phyloP scores from a whole-genome alignment of 352 stramenopile genomes.

The Globisporangium splendens region DNA sequence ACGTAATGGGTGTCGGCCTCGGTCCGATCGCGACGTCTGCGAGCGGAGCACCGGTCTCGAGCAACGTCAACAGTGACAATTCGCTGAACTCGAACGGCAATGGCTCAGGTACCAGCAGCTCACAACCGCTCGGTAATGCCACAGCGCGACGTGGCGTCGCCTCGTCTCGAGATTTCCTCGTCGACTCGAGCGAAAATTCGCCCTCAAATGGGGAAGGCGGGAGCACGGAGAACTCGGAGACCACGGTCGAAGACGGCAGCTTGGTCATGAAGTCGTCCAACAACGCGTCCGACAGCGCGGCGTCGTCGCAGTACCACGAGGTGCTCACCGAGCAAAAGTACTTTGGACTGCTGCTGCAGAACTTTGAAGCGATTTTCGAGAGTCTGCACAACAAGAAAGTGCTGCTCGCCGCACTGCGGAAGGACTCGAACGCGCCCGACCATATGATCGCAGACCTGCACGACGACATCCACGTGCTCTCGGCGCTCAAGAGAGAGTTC shows the following conservation, averaged over 20 bases:
- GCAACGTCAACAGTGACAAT: conserved; percentile 5
- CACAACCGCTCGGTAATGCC: not conserved
- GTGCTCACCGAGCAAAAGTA: conserved; percentile 79
- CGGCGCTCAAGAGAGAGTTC: conserved; percentile 75
- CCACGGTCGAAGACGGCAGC: conserved; percentile 63
- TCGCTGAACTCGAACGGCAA: not conserved
- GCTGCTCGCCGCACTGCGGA: conserved; percentile 62
- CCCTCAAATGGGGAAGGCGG: conserved; percentile 32
- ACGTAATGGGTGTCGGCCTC: not conserved
- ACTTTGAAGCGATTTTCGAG: conserved; percentile 84
- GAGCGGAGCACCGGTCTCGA: conserved; percentile 1
- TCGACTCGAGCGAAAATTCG: conserved; percentile 22
- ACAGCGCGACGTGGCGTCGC: conserved; percentile 1
- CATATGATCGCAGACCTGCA: conserved; percentile 74
- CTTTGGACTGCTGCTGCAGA: conserved; percentile 75
- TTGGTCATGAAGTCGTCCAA: conserved; percentile 46
- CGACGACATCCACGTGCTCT: conserved; percentile 80
- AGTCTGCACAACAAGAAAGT: conserved; percentile 85
- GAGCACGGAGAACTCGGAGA: conserved; percentile 77
- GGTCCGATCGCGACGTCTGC: not conserved
- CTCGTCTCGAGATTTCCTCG: conserved; percentile 4
- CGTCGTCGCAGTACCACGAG: conserved; percentile 26
- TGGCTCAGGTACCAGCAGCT: conserved; percentile 3
- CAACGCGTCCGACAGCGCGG: conserved; percentile 29
- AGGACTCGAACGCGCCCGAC: conserved; percentile 61